Conservation (phyloP, 2,329 filamentous ascomycete species). For the Aureobasidium sp. region DNA sequence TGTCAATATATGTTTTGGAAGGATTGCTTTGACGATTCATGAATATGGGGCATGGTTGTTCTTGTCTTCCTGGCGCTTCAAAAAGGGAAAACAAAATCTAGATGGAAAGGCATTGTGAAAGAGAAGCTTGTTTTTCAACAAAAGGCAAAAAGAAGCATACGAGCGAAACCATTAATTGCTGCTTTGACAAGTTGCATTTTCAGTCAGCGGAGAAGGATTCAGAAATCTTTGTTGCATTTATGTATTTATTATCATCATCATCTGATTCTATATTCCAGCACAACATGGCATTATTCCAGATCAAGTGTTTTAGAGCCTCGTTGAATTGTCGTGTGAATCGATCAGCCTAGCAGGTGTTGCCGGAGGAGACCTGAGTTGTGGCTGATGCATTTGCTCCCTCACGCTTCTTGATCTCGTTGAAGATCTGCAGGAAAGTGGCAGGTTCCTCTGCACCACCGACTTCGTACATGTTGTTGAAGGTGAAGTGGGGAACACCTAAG, state of each 20-base stretch:
- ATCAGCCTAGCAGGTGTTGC: constrained; percentile 9
- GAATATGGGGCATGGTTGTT: background rate
- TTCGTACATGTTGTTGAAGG: constrained; percentile 60
- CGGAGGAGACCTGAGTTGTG: constrained; percentile 6
- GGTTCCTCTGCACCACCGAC: constrained; percentile 64
- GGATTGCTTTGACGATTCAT: constrained; percentile 10
- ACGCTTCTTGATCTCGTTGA: constrained; percentile 52
- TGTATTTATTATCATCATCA: constrained; percentile 8
- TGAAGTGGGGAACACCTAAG: constrained; percentile 65
- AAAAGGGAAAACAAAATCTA: background rate
- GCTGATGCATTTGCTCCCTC: constrained; percentile 18
- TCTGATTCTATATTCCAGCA: background rate
- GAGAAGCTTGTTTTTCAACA: background rate
- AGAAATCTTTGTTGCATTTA: constrained; percentile 1
- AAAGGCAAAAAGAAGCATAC: constrained; percentile 5
- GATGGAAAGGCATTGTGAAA: background rate
- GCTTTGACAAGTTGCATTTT: background rate
- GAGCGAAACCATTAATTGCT: background rate
- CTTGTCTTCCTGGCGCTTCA: background rate
- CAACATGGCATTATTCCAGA: background rate
- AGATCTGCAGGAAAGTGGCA: constrained; percentile 57
- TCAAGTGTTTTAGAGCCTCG: background rate
- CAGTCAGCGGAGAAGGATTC: no score
- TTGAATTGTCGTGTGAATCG: background rate
- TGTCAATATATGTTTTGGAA: constrained; percentile 4